Conservation (phyloP, 2,329 filamentous ascomycete genomes). For the Monosporascus sp. region DNA sequence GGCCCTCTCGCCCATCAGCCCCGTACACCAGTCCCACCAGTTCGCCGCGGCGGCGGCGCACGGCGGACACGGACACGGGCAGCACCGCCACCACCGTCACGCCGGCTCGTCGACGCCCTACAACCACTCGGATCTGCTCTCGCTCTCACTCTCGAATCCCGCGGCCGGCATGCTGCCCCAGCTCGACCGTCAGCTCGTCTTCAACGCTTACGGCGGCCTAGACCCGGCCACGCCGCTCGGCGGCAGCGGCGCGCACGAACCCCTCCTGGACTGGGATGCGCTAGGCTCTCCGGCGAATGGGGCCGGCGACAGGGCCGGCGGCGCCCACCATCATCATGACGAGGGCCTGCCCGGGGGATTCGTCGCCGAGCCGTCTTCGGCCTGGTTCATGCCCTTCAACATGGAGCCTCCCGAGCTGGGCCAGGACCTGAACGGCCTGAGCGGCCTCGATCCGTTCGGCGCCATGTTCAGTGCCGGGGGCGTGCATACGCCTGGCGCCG, state of each 20-base stretch:
- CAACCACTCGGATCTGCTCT: slow-evolving; percentile 45
- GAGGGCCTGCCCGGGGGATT: slow-evolving; percentile 20
- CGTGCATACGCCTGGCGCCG: slow-evolving; percentile 29
- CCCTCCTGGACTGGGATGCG: slow-evolving; percentile 41
- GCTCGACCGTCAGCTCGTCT: slow-evolving; percentile 71
- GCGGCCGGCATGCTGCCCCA: slow-evolving; percentile 55
- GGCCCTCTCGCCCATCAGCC: slow-evolving; percentile 48
- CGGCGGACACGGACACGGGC: slow-evolving; percentile 6
- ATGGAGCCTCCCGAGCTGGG: slow-evolving; percentile 67
- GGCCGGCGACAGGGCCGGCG: slow-evolving; percentile 23
- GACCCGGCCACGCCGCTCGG: slow-evolving; percentile 30
- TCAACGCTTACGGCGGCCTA: slow-evolving; percentile 61
- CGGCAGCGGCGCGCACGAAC: slow-evolving; percentile 30
- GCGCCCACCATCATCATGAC: slow-evolving; percentile 8
- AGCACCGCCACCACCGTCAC: slow-evolving; percentile 20
- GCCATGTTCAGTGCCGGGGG: slow-evolving; percentile 40
- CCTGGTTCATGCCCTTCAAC: slow-evolving; percentile 93
- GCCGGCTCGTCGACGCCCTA: slow-evolving; percentile 33
- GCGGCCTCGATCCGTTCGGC: slow-evolving; percentile 43
- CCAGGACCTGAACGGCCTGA: slow-evolving; percentile 40
- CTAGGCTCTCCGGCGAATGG: slow-evolving; percentile 8
- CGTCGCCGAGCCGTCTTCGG: slow-evolving; percentile 49
- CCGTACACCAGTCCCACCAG: slow-evolving; percentile 29
- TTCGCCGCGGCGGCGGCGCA: slow-evolving; percentile 7
- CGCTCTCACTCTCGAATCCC: slow-evolving; percentile 45